These are phyloP conservation scores for Boletus sp. DNA, from an alignment of 768 basidiomycete species.

Conservation along the genomic window DNA sequence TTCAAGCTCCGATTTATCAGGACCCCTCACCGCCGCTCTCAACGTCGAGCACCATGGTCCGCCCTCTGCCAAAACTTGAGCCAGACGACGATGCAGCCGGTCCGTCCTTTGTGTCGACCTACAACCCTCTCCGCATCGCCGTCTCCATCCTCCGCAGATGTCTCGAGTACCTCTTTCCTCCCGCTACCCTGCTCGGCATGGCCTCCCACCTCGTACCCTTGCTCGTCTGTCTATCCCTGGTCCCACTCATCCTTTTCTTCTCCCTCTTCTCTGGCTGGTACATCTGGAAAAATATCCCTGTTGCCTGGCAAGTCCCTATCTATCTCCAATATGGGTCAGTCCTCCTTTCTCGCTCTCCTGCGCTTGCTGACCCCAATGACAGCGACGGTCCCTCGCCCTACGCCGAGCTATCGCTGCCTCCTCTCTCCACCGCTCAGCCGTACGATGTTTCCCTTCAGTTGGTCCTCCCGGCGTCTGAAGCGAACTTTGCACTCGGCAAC, in stretches of 20 bases:
- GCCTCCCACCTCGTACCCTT: conserved; percentile 66
- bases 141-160: conserved; percentile 1
- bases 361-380: conserved; percentile 3
- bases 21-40: conserved; percentile 4
- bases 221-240: conserved; percentile 52
- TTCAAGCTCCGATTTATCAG: conserved; percentile 23
- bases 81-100: conserved; percentile 10
- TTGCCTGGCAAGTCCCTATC: conserved; percentile 64
- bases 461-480: conserved; percentile 57
- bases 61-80: conserved; percentile 19
- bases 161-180: conserved; percentile 10
- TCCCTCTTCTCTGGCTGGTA: conserved; percentile 67
- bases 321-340: conserved; percentile 81
- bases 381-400: conserved; percentile 68
- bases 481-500: conserved; percentile 75
- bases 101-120: neutral
- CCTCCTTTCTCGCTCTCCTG: neutral
- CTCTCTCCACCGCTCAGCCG: conserved; percentile 57
- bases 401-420: conserved; percentile 50
- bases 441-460: conserved; percentile 73
- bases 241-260: conserved; percentile 59
- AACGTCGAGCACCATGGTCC: conserved; percentile 19
- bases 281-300: conserved; percentile 71
- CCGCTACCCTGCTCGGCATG: conserved; percentile 27
- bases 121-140: conserved; percentile 8